Percentiles rank a stretch among this genome's conserved stretches.
phyloP scores from a whole-genome alignment of 1,284 basidiomycete species.

The Peniophora sp. region DNA sequence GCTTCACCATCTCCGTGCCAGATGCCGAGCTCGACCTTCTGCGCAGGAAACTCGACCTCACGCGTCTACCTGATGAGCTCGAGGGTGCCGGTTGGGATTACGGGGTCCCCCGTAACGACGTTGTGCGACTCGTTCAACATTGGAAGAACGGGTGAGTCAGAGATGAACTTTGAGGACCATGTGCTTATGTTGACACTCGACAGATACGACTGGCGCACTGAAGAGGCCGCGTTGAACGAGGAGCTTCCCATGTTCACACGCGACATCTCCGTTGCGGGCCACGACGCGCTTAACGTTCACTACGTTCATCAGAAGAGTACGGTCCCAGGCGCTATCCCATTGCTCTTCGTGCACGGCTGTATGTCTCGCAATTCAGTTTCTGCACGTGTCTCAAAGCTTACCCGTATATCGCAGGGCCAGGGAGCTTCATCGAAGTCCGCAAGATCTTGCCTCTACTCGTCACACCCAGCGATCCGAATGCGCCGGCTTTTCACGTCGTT shows the following conservation, averaged over 20 bases:
- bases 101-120: conserved; percentile 30
- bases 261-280: conserved; percentile 28
- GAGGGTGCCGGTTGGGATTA: conserved; percentile 29
- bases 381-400: background rate
- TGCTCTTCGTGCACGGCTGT: conserved; percentile 42
- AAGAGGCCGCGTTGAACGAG: conserved; percentile 30
- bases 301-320: conserved; percentile 19
- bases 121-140: conserved; percentile 26
- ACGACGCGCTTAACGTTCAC: conserved; percentile 31
- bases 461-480: conserved; percentile 26
- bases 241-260: conserved; percentile 35
- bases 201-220: conserved; percentile 34
- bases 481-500: conserved; percentile 54
- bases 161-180: too few species aligned
- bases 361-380: conserved; percentile 13
- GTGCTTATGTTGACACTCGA: background rate
- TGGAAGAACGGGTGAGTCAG: conserved; percentile 27
- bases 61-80: conserved; percentile 34
- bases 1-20: conserved; percentile 25
- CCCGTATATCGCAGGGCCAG: conserved; percentile 35
- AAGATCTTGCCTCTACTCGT: conserved; percentile 45
- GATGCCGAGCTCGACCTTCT: conserved; percentile 22
- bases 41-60: conserved; percentile 24
- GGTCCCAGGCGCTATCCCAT: conserved; percentile 28
- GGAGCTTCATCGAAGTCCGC: conserved; percentile 45